Conservation (phyloP, 225 moss, liverwort and hornwort genomes). For the Pleurozium schreberi region DNA sequence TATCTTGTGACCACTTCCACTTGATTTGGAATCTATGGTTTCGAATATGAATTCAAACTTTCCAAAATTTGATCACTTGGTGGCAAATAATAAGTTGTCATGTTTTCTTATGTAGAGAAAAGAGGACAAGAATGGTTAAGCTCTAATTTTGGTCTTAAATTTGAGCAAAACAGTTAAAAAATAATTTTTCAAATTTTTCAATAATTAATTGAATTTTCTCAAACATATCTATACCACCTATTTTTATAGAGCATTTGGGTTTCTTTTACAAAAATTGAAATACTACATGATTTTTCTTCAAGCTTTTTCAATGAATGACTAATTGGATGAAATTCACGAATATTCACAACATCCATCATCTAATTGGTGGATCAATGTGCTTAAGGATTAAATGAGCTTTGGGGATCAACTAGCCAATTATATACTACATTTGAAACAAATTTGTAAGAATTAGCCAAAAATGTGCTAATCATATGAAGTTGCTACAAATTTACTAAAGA, state of each 20-base stretch:
- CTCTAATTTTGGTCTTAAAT: background rate
- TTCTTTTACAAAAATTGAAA: background rate
- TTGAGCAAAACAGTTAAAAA: background rate
- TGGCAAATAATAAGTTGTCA: background rate
- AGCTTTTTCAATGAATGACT: background rate
- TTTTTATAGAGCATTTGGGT: too few relatives aligned
- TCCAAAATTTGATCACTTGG: rapidly evolving
- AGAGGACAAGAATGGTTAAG: background rate
- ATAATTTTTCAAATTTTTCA: background rate
- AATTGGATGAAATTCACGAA: background rate
- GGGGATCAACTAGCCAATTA: background rate
- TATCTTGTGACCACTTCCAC: background rate
- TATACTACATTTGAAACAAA: background rate
- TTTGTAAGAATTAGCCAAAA: background rate
- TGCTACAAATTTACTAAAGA: background rate
- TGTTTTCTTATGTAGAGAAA: rapidly evolving
- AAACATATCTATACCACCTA: background rate
- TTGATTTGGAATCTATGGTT: background rate
- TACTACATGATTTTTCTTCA: background rate
- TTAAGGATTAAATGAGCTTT: background rate
- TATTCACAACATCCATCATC: background rate
- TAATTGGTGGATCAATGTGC: background rate
- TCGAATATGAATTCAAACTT: background rate
- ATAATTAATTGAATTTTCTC: background rate
- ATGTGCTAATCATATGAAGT: too few relatives aligned